phyloP scores from a whole-genome alignment of 2,329 filamentous ascomycete species.

The Orbilia blumenaviensis region DNA sequence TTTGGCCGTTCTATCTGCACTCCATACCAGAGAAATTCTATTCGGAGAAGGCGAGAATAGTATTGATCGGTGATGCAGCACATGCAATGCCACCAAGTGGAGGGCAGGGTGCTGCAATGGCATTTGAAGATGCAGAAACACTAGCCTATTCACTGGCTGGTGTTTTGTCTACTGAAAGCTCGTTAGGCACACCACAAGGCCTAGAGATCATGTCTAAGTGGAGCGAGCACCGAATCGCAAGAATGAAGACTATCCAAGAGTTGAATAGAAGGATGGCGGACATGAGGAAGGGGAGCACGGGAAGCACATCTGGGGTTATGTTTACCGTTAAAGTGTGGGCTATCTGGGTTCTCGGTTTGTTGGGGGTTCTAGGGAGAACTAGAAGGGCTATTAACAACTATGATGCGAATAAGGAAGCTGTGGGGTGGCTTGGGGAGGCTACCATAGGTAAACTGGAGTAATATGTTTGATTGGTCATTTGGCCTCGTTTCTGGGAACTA shows the following conservation, averaged over 20 bases:
- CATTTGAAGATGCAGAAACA: constrained; percentile 67
- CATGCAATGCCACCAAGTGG: constrained; percentile 68
- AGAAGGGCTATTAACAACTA: constrained; percentile 43
- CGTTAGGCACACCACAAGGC: not conserved
- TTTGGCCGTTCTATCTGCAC: constrained; percentile 40
- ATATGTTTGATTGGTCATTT: too few relatives aligned
- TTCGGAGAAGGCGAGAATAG: constrained; percentile 26
- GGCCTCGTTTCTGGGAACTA: too few relatives aligned
- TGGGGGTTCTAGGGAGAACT: constrained; percentile 25
- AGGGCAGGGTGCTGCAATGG: constrained; percentile 68
- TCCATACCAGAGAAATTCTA: constrained; percentile 40
- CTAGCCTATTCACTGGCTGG: constrained; percentile 58
- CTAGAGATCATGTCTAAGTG: constrained; percentile 14
- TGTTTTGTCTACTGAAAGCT: not conserved
- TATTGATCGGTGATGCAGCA: constrained; percentile 69
- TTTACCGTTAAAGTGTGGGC: constrained; percentile 37
- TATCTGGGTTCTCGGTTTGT: constrained; percentile 21
- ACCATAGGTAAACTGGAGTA: not conserved
- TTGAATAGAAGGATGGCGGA: constrained; percentile 32
- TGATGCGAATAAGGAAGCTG: constrained; percentile 18
- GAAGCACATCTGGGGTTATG: constrained; percentile 17
- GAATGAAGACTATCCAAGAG: constrained; percentile 28
- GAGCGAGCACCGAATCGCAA: constrained; percentile 30
- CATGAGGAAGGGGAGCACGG: constrained; percentile 32
- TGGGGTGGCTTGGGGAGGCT: constrained; percentile 2